phyloP scores from a whole-genome alignment of 768 basidiomycete species.

The Leccinum disarticulatum region DNA sequence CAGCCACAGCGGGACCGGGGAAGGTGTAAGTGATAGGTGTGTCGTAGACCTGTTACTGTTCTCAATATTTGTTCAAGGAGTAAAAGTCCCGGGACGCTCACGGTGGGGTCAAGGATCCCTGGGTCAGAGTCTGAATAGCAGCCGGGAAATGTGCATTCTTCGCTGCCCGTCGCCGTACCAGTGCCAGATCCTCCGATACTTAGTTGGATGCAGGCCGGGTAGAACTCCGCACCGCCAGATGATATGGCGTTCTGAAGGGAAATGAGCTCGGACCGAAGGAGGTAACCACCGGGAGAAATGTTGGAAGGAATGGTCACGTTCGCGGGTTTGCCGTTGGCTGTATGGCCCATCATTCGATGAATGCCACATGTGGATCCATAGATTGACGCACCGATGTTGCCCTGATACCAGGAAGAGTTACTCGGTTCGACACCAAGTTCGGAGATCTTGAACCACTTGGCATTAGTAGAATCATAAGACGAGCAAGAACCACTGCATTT shows the following conservation, averaged over 20 bases:
- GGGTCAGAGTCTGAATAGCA: slow-evolving; percentile 68
- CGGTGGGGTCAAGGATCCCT: slow-evolving; percentile 58
- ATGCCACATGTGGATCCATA: not conserved
- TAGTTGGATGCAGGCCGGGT: slow-evolving; percentile 32
- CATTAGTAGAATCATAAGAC: slow-evolving; percentile 54
- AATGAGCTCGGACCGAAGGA: slow-evolving; percentile 78
- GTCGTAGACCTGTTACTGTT: slow-evolving; percentile 27
- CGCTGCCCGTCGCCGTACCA: slow-evolving; percentile 19
- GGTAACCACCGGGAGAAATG: slow-evolving; percentile 66
- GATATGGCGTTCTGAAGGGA: slow-evolving; percentile 64
- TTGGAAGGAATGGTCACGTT: slow-evolving; percentile 46
- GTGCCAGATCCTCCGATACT: slow-evolving; percentile 28
- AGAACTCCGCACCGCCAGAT: slow-evolving; percentile 52
- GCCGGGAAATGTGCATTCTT: slow-evolving; percentile 64
- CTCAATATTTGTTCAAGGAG: slow-evolving; percentile 1
- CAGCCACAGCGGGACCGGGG: slow-evolving; percentile 53
- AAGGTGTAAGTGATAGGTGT: slow-evolving; percentile 42
- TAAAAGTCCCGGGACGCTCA: slow-evolving; percentile 18
- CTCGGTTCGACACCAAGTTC: slow-evolving; percentile 44
- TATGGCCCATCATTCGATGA: not conserved
- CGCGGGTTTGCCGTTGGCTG: slow-evolving; percentile 40
- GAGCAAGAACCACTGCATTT: slow-evolving; percentile 56
- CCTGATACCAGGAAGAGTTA: slow-evolving; percentile 48
- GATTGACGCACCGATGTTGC: slow-evolving; percentile 44
- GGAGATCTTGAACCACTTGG: slow-evolving; percentile 75